Base-by-base conservation (phyloP, 106 monocot genomes). In the Narthecium ossifragum region DNA sequence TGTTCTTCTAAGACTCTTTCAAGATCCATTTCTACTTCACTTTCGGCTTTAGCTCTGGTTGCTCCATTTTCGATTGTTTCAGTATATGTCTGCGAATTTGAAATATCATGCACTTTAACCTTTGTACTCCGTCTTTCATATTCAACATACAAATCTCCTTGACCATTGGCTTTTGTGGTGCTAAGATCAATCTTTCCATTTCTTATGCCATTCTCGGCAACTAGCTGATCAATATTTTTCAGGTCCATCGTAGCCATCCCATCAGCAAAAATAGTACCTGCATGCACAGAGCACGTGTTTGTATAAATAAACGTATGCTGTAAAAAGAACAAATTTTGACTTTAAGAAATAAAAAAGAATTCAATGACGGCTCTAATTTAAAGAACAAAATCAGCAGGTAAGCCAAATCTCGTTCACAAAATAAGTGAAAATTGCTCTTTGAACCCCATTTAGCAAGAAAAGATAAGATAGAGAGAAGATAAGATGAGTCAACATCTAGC, bases 1-100 rank as follows among this genome's bases (percentile, higher is more conserved):
- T 96, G 94, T 54, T 96, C 89, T 24, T 83, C 81, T 31, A 96
- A 38, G 46, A 96, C 57, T 46, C 64, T 78, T 75, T 86, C 86
- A 38, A 96, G 34, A 55, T 88, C 85, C 38, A 71, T 63, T 57
- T 80, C 85, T 52, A 72, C 34, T 14, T 23, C 12, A 31, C n/a
- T 17, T 30, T 48, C 24, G 21, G 74, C 34, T 62, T 54, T 64
- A 31, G 7, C 58, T 57, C 36, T 26, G 21, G 25, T 46, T 24
- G 32, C 25, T 38, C 13, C 47, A 47, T 28, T 71, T 61, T 13
- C 59, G 39, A 23, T 43, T 24, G 8, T 15, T 59, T 24, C 48
- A 46, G 68, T 60, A 71, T 2, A 55, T 38, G 50, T 20, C 0
- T 55, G 13, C 32, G 33, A 63, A 49, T 20, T 53, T 59, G 64